phyloP scores from a whole-genome alignment of 1,139 yeast species.

The Lodderomyces metapsilosis region DNA sequence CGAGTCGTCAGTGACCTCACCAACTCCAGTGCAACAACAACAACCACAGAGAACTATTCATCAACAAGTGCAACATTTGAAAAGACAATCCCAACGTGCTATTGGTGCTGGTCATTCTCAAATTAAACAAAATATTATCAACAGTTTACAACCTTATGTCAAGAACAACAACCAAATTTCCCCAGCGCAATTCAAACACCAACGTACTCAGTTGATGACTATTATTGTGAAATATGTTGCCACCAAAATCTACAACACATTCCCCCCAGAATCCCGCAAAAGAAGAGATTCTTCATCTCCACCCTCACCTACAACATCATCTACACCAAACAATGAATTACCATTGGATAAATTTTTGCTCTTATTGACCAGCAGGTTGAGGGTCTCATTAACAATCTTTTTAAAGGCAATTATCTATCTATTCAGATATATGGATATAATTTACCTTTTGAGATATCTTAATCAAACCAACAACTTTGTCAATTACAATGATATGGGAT shows the following conservation, averaged over 20 bases:
- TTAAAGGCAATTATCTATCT: constrained; percentile 45
- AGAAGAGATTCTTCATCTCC: constrained; percentile 5
- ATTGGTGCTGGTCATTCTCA: not conserved
- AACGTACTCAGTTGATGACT: constrained; percentile 39
- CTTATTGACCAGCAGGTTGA: constrained; percentile 38
- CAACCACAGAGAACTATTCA: constrained; percentile 4
- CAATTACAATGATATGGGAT: constrained; percentile 46
- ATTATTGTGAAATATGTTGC: constrained; percentile 46
- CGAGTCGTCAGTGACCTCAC: constrained; percentile 4
- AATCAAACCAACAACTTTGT: constrained; percentile 49
- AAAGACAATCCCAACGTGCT: constrained; percentile 6
- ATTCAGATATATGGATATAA: constrained; percentile 50
- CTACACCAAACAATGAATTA: constrained; percentile 24
- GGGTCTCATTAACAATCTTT: constrained; percentile 35
- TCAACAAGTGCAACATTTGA: constrained; percentile 2
- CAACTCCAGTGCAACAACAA: constrained; percentile 2
- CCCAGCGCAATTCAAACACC: constrained; percentile 18
- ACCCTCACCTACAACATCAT: constrained; percentile 12
- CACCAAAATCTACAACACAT: constrained; percentile 44
- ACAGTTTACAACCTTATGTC: not conserved
- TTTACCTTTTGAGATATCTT: constrained; percentile 45
- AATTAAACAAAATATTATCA: constrained; percentile 1
- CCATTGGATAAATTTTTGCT: constrained; percentile 45
- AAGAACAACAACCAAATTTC: constrained; percentile 1
- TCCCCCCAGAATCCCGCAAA: constrained; percentile 39